These are phyloP conservation scores for Malus hybrid DNA, from an alignment of 331 rosid genomes.

Conservation along the genomic window DNA sequence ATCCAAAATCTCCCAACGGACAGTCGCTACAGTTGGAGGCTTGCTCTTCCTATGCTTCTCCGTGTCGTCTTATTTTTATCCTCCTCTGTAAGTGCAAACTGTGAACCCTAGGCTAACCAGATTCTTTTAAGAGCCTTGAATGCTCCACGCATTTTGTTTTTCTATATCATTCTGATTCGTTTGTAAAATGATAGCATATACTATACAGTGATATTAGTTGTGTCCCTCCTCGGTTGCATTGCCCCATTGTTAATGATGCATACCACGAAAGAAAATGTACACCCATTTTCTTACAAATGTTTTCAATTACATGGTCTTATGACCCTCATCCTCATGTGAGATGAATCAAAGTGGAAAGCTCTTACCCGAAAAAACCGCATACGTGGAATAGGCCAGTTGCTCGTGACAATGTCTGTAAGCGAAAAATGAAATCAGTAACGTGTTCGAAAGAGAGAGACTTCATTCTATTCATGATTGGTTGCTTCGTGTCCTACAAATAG, in stretches of 20 bases:
- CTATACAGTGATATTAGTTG: not conserved
- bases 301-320: no score
- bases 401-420: no score
- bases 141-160: not conserved
- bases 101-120: conserved; percentile 13
- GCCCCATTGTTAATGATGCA: not conserved
- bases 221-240: not conserved
- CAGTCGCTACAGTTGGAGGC: conserved; percentile 94
- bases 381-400: no score
- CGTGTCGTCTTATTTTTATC: conserved; percentile 85
- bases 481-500: no score
- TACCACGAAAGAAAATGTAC: not conserved
- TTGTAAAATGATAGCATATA: conserved; percentile 28
- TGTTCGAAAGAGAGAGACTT: no score
- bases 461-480: no score
- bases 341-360: no score
- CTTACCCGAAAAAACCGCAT: no score
- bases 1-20: conserved; percentile 89
- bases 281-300: no score
- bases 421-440: no score
- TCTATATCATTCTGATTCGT: conserved; percentile 8
- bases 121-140: conserved; percentile 17
- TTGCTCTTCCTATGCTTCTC: conserved; percentile 95
- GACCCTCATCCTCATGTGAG: no score
- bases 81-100: conserved; percentile 57